Base-by-base conservation (phyloP, 768 basidiomycete genomes). In the Candolleomyces eurysporus region DNA sequence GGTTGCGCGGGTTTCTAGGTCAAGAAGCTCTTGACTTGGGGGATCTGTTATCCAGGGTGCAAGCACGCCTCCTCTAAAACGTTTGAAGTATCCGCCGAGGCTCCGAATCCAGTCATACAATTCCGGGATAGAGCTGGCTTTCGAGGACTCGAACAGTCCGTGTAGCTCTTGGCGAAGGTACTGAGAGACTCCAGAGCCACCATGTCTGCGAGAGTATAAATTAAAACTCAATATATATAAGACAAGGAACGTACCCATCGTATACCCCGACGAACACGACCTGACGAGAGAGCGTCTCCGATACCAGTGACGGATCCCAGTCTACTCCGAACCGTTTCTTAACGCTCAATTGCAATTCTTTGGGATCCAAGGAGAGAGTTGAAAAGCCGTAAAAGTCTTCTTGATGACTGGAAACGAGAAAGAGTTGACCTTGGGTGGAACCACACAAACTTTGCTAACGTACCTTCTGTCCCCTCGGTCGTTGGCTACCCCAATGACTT, bases 251-350 rank as follows among this genome's bases (percentile, higher is more conserved):
- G 60, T 67, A 92, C 92, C 95, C 95, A 61, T 97, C 95, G 71
- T 94, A 97, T 60, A 97, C 88, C 32, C 94, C 95, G 42, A 94
- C 85, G 66, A 92, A 94, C 5, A 93, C 81, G 7, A 88, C 90
- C 72, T 97, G 93, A 31, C 84, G 76, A 1, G 91, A 81, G 21
- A 92, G 76, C 6, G 80, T 75, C 39, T 86, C 79, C 1, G 79
- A 80, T 9, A 84, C 76, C 30, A 66, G 67, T 30, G 79, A 71
- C 0, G 90, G 87, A 63, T 91, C 82, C 95, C 95, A 96, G 57
- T 90, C 83, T 58, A 89, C 72, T 43, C 79, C 81, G 61, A 86
- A 81, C 30, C 75, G 73, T 64, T 85, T 86, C 68, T 88, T 85
- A 46, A 93, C 76, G 61, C 82, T 87, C 30, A 79, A 64, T 48